phyloP scores from a whole-genome alignment of 805 yeast species.

The Cyberlindnera mycetangii region DNA sequence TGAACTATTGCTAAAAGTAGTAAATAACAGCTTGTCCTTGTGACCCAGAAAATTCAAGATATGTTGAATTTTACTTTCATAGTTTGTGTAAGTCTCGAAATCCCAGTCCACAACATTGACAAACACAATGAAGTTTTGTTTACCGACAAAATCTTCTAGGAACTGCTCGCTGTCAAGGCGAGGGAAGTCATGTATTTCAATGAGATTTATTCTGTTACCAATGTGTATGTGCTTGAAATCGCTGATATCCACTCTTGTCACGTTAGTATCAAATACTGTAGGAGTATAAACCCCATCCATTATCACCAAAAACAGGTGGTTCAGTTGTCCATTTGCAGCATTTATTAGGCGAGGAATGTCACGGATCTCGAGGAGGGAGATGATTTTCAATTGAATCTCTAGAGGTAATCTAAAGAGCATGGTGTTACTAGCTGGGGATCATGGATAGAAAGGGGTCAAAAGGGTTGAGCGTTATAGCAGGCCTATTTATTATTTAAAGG shows the following conservation, averaged over 20 bases:
- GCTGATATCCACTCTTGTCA: not conserved
- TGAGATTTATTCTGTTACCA: not conserved
- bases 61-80: too few relatives aligned
- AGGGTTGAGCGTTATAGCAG: too few relatives aligned
- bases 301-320: not conserved
- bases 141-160: not conserved
- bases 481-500: not conserved
- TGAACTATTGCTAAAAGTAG: not conserved
- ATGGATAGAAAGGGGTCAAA: not conserved
- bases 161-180: not conserved
- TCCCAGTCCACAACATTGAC: not conserved
- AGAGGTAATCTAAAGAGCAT: not conserved
- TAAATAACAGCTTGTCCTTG: not conserved
- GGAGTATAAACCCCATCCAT: not conserved
- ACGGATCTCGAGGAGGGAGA: not conserved
- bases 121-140: not conserved
- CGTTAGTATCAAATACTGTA: not conserved
- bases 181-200: not conserved
- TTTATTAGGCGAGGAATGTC: not conserved
- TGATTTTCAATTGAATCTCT: not conserved
- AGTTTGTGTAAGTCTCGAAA: not conserved
- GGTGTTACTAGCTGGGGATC: too few relatives aligned
- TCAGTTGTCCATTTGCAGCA: not conserved
- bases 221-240: not conserved
- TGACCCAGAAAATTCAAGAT: too few relatives aligned